Base-by-base conservation (phyloP, 805 yeast species). In the Alloascoidea africana region DNA sequence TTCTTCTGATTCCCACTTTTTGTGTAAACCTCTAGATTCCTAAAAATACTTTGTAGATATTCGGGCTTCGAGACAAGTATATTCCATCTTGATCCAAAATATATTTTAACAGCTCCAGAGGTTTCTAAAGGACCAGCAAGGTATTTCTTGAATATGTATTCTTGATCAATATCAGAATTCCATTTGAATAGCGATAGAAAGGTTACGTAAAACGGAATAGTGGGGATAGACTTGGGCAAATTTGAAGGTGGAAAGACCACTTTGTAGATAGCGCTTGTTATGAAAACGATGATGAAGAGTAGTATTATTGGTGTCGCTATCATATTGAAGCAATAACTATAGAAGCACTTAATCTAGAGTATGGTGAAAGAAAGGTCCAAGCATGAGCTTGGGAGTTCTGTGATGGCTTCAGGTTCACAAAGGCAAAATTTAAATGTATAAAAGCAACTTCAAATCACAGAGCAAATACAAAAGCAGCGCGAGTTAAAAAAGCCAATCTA, bases 21-120 rank as follows among this genome's bases (percentile, higher is more conserved):
- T 3, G 70, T 72, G 52, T 62, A 73, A 1, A 60, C 51, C 14
- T 62, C 56, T 40, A 72, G 76, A 38, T 70, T 60, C 44, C 59
- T 65, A 42, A 72, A 61, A 4, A 73, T 49, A 38, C 66, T 66
- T 4, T 52, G 49, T 42, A 73, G 51, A 38, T 52, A 60, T 19
- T 63, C 62, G 2, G 78, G 78, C 36, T 50, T 60, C 8, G 69
- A 58, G 1, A 73, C 70, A 18, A 73, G 49, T 15, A 72, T 63
- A 44, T 73, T 73, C 80, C 80, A 73, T 40, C 74, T 60, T 1
- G 75, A 68, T 4, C 73, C 80, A 55, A 72, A 73, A 47, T 63
- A 73, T 3, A 72, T 57, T 48, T 72, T 72, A 0, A 66, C 79
- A 0, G 77, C 77, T 0, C 80, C 80, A 47, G 63, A 54, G 36